phyloP scores from a whole-genome alignment of 768 basidiomycete species.

The Panellus pusillus region DNA sequence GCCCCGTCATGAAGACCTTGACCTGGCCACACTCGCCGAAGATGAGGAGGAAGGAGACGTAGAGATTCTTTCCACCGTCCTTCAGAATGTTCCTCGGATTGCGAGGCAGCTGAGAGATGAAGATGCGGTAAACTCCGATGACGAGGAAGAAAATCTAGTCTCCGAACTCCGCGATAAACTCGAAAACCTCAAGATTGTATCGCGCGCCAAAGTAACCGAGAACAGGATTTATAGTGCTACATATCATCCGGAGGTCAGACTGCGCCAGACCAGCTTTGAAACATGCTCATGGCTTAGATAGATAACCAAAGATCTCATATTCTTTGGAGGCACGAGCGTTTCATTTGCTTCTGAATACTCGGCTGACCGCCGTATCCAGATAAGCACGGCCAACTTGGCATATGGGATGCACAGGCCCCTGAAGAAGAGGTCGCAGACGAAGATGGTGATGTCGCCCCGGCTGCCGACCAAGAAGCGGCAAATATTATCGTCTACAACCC shows the following conservation, averaged over 20 bases:
- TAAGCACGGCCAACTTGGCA: conserved; percentile 79
- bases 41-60: conserved; percentile 53
- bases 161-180: conserved; percentile 56
- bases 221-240: conserved; percentile 75
- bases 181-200: conserved; percentile 58
- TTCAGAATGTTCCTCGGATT: conserved; percentile 41
- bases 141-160: conserved; percentile 50
- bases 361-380: conserved; percentile 42
- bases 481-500: conserved; percentile 75
- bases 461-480: conserved; percentile 59
- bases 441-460: conserved; percentile 47
- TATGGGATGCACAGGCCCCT: conserved; percentile 83
- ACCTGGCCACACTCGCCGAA: conserved; percentile 54
- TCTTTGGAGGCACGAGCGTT: conserved; percentile 66
- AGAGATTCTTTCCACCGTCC: conserved; percentile 41
- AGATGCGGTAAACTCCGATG: conserved; percentile 54
- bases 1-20: conserved; percentile 68
- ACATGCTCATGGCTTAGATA: neutral
- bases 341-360: no score
- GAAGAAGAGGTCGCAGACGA: conserved; percentile 66
- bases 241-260: conserved; percentile 68
- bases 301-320: conserved; percentile 58
- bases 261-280: conserved; percentile 28
- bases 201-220: conserved; percentile 78
- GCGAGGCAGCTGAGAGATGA: conserved; percentile 42